Evolutionary conservation across 306 rosid genomes (phyloP).

Genomic region (Acacia acuminata): DNA sequence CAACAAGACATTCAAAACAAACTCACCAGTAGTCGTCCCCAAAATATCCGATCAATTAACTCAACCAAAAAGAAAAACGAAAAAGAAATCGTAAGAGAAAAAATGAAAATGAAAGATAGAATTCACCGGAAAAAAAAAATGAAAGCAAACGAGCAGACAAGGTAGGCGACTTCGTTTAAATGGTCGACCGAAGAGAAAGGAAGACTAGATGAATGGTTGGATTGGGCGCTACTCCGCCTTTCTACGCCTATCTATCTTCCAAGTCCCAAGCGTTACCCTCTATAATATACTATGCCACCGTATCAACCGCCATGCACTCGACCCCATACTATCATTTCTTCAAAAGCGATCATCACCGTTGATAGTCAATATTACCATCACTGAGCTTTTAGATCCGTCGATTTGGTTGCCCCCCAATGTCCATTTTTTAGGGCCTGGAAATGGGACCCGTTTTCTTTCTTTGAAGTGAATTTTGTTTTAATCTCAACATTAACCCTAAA

Average conservation of each 20-base stretch:
- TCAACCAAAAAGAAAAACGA: background rate
- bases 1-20: background rate
- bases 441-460: background rate
- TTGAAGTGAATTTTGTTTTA: background rate
- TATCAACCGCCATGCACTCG: background rate
- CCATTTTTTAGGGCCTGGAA: background rate
- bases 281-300: background rate
- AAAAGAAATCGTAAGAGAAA: background rate
- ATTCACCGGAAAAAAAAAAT: background rate
- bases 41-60: background rate
- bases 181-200: constrained; percentile 38
- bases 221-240: background rate
- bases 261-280: background rate
- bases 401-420: background rate
- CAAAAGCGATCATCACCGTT: background rate
- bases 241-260: background rate
- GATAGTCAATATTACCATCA: background rate
- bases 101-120: background rate
- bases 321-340: background rate
- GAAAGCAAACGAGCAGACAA: background rate
- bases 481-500: constrained; percentile 6
- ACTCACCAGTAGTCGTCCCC: constrained; percentile 5
- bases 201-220: background rate
- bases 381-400: background rate
- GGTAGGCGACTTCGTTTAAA: constrained; percentile 21